phyloP scores from a whole-genome alignment of 2,329 filamentous ascomycete species.

The Seiridium cupressi region DNA sequence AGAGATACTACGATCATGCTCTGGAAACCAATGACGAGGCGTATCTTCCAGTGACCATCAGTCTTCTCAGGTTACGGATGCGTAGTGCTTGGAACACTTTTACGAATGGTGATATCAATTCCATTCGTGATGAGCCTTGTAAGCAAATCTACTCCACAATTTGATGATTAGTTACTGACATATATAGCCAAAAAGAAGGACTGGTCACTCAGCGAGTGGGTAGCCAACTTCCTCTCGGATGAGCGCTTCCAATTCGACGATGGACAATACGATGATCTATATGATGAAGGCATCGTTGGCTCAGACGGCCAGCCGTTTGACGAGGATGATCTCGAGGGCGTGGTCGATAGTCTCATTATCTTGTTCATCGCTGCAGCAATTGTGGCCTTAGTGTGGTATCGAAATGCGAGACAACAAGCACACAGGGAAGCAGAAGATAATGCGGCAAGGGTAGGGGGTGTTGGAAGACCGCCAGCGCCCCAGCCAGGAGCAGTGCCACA shows the following conservation, averaged over 20 bases:
- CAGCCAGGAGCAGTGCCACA: slow-evolving; percentile 32
- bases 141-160: slow-evolving; percentile 31
- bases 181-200: slow-evolving; percentile 65
- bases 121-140: slow-evolving; percentile 87
- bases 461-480: slow-evolving; percentile 19
- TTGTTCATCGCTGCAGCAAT: slow-evolving; percentile 73
- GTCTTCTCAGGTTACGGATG: slow-evolving; percentile 78
- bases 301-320: slow-evolving; percentile 53
- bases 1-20: slow-evolving; percentile 92
- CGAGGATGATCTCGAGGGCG: slow-evolving; percentile 66
- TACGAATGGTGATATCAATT: slow-evolving; percentile 86
- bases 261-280: slow-evolving; percentile 53
- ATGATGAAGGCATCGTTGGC: slow-evolving; percentile 54
- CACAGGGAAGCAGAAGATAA: slow-evolving; percentile 35
- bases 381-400: slow-evolving; percentile 77
- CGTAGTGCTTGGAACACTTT: slow-evolving; percentile 94
- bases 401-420: slow-evolving; percentile 66
- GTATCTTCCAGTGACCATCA: slow-evolving; percentile 88
- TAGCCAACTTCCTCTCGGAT: slow-evolving; percentile 77
- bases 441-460: slow-evolving; percentile 18
- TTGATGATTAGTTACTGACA: neutral
- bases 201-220: slow-evolving; percentile 82
- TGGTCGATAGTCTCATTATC: slow-evolving; percentile 83
- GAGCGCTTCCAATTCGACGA: slow-evolving; percentile 64
- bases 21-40: slow-evolving; percentile 90